Conservation (phyloP, 352 stramenopile genomes). For the Phytophthora cactorum region DNA sequence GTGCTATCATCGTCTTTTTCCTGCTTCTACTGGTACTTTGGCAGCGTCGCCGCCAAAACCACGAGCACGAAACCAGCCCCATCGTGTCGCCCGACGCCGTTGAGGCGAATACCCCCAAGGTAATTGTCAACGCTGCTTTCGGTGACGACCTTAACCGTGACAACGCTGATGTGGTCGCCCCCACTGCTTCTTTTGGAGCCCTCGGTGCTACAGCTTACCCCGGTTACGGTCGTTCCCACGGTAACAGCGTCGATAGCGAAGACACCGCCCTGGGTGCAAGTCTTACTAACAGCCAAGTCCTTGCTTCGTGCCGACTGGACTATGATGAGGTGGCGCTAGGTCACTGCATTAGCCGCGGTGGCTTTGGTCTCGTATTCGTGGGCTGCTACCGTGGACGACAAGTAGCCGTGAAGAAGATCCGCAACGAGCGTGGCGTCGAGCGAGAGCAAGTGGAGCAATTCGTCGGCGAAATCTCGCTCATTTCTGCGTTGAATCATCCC, state of each 20-base stretch:
- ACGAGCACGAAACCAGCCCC: constrained; percentile 26
- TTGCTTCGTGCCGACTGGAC: constrained; percentile 45
- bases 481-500: constrained; percentile 48
- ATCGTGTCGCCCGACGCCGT: constrained; percentile 31
- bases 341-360: constrained; percentile 51
- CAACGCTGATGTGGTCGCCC: background rate
- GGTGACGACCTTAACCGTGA: constrained; percentile 23
- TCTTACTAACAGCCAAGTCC: constrained; percentile 39
- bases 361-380: constrained; percentile 59
- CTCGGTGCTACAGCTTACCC: constrained; percentile 10
- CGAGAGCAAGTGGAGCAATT: constrained; percentile 46
- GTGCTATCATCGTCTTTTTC: constrained; percentile 40
- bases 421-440: constrained; percentile 30
- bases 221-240: constrained; percentile 27
- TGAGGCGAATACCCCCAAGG: constrained; percentile 33
- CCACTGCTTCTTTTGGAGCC: background rate
- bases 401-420: constrained; percentile 62
- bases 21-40: constrained; percentile 39
- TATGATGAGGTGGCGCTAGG: constrained; percentile 42
- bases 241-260: constrained; percentile 35
- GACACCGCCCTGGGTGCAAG: constrained; percentile 34
- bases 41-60: constrained; percentile 36
- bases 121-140: constrained; percentile 27
- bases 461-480: constrained; percentile 54
- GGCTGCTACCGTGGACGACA: constrained; percentile 45